Percentiles rank a stretch among this genome's conserved stretches.
These are phyloP conservation scores for Cryptosporidium canis DNA, from an alignment of 169 alveolate species.

Conservation along the genomic window DNA sequence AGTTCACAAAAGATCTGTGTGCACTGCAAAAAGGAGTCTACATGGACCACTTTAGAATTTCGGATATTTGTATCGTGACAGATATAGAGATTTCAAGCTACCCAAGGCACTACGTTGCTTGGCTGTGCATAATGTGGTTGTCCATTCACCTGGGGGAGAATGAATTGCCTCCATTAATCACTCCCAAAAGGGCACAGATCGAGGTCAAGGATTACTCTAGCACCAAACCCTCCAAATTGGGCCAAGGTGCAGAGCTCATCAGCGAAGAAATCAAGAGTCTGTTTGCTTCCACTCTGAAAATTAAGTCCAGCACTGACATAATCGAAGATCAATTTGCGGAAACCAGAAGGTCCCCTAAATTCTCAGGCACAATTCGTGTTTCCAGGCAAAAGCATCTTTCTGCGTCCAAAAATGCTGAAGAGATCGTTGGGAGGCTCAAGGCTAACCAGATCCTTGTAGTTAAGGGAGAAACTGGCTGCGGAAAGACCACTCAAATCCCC, in stretches of 20 bases:
- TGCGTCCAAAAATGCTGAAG: slow-evolving; percentile 47
- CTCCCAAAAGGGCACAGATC: slow-evolving; percentile 52
- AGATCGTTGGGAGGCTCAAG: slow-evolving; percentile 11
- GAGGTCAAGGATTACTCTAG: slow-evolving; percentile 31
- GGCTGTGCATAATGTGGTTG: slow-evolving; percentile 68
- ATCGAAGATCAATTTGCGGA: background rate
- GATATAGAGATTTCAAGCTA: background rate
- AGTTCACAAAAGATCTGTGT: background rate
- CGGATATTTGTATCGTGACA: slow-evolving; percentile 4
- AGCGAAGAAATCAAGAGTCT: background rate
- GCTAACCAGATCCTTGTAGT: slow-evolving; percentile 6
- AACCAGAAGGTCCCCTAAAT: background rate
- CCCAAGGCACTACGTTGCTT: slow-evolving; percentile 41
- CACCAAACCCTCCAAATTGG: background rate
- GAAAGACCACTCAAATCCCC: slow-evolving; percentile 91
- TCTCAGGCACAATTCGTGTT: background rate
- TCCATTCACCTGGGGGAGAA: slow-evolving; percentile 31
- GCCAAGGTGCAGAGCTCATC: background rate
- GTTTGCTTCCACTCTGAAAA: background rate
- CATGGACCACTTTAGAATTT: background rate
- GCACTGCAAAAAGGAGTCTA: slow-evolving; percentile 5
- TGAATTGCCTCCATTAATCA: slow-evolving; percentile 37
- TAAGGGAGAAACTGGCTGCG: slow-evolving; percentile 92
- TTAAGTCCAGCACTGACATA: background rate
- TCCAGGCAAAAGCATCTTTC: slow-evolving; percentile 20